A percentile compares a stretch with the other conserved stretches of the same genome.
Conservation (phyloP, 179 eudicot species). For the Nepenthes alata region DNA sequence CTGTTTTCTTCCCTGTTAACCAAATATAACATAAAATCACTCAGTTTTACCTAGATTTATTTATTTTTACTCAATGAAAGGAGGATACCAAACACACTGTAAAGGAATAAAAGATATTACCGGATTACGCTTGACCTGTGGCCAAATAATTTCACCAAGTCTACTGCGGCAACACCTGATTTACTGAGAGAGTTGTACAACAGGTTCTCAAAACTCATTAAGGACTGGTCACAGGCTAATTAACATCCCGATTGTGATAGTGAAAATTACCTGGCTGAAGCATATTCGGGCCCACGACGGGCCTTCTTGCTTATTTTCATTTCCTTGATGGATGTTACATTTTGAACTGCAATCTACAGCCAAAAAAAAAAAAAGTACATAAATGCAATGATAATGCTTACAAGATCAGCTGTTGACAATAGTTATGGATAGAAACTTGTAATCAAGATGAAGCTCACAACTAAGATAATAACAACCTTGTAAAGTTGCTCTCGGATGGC, state of each 20-base stretch:
- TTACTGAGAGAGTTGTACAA: slow-evolving; percentile 38
- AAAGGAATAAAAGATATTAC: slow-evolving; percentile 22
- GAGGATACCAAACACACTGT: not conserved
- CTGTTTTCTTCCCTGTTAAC: too few relatives aligned
- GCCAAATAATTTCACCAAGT: slow-evolving; percentile 77
- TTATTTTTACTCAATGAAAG: too few relatives aligned
- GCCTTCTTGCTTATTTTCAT: slow-evolving; percentile 62
- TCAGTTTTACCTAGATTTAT: too few relatives aligned
- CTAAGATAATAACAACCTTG: slow-evolving; percentile 35
- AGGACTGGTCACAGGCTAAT: too few relatives aligned
- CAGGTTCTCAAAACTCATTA: too few relatives aligned
- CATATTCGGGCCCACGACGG: slow-evolving; percentile 57
- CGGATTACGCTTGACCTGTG: slow-evolving; percentile 72
- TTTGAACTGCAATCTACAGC: slow-evolving; percentile 75
- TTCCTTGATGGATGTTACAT: slow-evolving; percentile 72
- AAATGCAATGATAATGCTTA: too few relatives aligned
- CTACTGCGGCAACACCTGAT: slow-evolving; percentile 62
- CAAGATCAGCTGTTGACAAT: not conserved
- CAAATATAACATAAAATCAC: too few relatives aligned
- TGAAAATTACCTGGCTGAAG: slow-evolving; percentile 43
- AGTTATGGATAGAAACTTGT: not conserved
- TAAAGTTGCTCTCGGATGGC: slow-evolving; percentile 93
- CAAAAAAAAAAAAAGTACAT: slow-evolving; percentile 1
- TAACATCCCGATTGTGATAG: not conserved
- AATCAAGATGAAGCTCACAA: not conserved